A percentile compares a stretch with the other conserved stretches of the same genome.
Conservation (phyloP, 495 filamentous ascomycete genomes). For the Parachaetomium inaequale region DNA sequence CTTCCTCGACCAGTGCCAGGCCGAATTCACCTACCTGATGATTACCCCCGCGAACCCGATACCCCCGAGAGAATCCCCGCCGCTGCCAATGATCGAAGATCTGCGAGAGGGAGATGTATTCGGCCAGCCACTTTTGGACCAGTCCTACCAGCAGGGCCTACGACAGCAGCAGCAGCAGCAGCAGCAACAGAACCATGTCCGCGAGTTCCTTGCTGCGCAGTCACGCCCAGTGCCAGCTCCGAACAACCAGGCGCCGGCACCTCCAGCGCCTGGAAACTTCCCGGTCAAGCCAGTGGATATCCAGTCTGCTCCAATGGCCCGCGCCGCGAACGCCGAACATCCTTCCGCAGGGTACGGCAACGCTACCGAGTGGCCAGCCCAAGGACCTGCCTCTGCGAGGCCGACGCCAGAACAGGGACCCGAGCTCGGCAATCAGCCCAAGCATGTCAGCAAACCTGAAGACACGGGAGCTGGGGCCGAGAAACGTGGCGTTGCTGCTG, state of each 20-base stretch:
- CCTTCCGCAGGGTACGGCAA: conserved; percentile 30
- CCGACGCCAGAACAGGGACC: conserved; percentile 54
- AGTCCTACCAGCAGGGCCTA: conserved; percentile 26
- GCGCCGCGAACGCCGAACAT: conserved; percentile 41
- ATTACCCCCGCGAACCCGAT: conserved; percentile 58
- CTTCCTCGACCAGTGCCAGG: conserved; percentile 59
- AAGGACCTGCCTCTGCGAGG: conserved; percentile 38
- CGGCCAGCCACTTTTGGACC: conserved; percentile 36
- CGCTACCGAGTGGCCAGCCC: conserved; percentile 42
- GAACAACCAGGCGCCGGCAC: conserved; percentile 56
- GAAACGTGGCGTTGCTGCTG: conserved; percentile 41
- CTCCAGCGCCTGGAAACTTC: conserved; percentile 38
- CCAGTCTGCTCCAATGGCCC: conserved; percentile 44
- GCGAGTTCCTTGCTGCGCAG: conserved; percentile 33
- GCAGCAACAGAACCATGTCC: conserved; percentile 39
- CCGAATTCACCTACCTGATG: conserved; percentile 64
- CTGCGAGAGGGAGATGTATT: conserved; percentile 47
- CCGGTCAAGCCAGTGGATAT: conserved; percentile 38
- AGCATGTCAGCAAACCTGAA: conserved; percentile 29
- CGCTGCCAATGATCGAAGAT: conserved; percentile 47
- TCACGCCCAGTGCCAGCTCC: conserved; percentile 45
- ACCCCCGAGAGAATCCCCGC: conserved; percentile 54
- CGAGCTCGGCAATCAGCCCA: conserved; percentile 33
- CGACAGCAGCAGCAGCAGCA: conserved; percentile 29
- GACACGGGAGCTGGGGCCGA: conserved; percentile 34